Base-by-base conservation (phyloP, 148 eudicot species). In the Gaultheria prostrata region DNA sequence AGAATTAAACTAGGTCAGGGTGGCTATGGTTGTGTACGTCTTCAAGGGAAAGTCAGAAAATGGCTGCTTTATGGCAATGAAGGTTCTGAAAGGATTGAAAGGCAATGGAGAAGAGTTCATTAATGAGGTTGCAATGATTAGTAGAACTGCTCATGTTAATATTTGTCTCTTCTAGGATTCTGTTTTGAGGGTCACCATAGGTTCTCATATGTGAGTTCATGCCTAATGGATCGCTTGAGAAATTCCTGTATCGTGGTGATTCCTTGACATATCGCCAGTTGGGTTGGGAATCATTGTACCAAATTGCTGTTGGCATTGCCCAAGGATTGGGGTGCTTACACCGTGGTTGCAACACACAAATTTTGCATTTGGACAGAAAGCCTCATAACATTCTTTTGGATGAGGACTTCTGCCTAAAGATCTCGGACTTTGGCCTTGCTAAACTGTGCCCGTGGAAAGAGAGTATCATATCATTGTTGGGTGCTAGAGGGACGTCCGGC, bases 121-220 rank as follows among this genome's bases (percentile, higher is more conserved):
- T 11, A 83, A 86, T 69, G 86, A 86, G 70, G 88, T 86, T 3
- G 81, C 85, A 20, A 83, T 72, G 17, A 84, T 86, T 72, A 76
- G 83, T 26, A 61, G 80, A 59, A 83, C 83, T 61, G 83, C 84
- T 45, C 85, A 83, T 48, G 78, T 86, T 4, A 83, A 83, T 48
- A 67, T 86, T 30, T 84, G 13, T 70, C 65, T 78, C 80, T 78
- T 53, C 65, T 53, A 3, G 65, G 80, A 6, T 78, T 51, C 35
- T 78, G 80, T 18, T 51, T 78, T 28, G 80, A 78, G 46, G 80
- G 80, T 78, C 0, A 0, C 45, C 28, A 28, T 3, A 77, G 59
- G 80, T 61, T 48, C 57, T 77, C 24, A 7, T 50, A 12, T 13
- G 53, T 30, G 45, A 81, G 8, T 81, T 35, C 79, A 83, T 84